Base-by-base conservation (phyloP, 1,284 basidiomycete species). In the Phlebopus sp. region DNA sequence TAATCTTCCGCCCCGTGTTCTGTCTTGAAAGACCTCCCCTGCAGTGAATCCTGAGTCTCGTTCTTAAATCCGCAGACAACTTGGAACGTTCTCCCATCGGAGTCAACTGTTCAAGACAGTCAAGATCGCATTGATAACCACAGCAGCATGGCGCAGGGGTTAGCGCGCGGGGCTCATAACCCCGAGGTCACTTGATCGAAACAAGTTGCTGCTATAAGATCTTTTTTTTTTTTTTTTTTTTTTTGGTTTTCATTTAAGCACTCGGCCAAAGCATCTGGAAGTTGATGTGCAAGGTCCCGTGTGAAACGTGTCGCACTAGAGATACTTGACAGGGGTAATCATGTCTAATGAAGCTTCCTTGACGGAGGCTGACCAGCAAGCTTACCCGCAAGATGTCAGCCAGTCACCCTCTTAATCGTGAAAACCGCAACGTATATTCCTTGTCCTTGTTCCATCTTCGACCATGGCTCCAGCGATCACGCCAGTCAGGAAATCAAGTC, bases 321-420 rank as follows among this genome's bases (percentile, higher is more conserved):
- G n/a, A n/a, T n/a, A n/a, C n/a, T n/a, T n/a, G n/a, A n/a, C n/a
- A n/a, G n/a, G n/a, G n/a, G n/a, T n/a, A n/a, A n/a, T n/a, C n/a
- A 25, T 25, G 25, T 25, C 4, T 8, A 25, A 25, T 9, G 27
- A 4, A 8, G 10, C 10, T 29, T 29, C 25, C 5, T 5, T 25
- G 25, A 25, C 25, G 5, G 25, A 43, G 58, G 56, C 58, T 59
- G 59, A 63, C 60, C 2, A 5, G 35, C n/a, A 39, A 17, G 27
- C 43, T 6, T 37, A 37, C 48, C 37, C n/a, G 14, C 9, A 27
- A 25, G 15, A 8, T 27, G 19, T 49, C 15, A 42, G 59, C 58
- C 53, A 62, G 63, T 63, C 63, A 19, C 61, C 44, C 49, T 36
- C 15, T 19, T 65, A 63, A 59, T 51, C 64, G 64, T 66, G 57